phyloP scores from a whole-genome alignment of 306 rosid species.

The Quercus parvula region DNA sequence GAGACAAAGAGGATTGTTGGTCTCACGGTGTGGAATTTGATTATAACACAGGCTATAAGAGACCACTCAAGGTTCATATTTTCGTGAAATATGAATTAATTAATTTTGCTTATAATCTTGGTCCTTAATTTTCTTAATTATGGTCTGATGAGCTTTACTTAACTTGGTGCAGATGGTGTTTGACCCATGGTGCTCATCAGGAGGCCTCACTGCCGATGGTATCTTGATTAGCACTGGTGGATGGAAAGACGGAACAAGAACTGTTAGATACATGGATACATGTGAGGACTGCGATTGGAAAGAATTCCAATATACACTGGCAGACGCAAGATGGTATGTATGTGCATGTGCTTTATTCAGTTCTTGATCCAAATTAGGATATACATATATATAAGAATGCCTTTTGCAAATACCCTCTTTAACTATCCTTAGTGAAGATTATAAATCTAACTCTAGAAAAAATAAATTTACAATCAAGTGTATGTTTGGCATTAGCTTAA shows the following conservation, averaged over 20 bases:
- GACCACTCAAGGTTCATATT: constrained; percentile 62
- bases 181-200: constrained; percentile 96
- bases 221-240: constrained; percentile 65
- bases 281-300: constrained; percentile 57
- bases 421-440: too few species aligned
- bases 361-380: background rate
- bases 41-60: constrained; percentile 35
- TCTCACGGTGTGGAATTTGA: constrained; percentile 70
- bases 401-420: too few species aligned
- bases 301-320: constrained; percentile 34
- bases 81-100: background rate
- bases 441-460: too few species aligned
- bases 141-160: background rate
- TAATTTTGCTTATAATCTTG: background rate
- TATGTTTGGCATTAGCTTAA: too few species aligned
- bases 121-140: background rate
- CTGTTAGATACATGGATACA: constrained; percentile 34
- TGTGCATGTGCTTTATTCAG: background rate
- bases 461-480: too few species aligned
- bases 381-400: background rate
- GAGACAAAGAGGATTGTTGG: constrained; percentile 41
- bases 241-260: constrained; percentile 46
- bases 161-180: constrained; percentile 29
- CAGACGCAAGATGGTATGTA: constrained; percentile 62
- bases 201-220: constrained; percentile 72